Conservation (phyloP, 73 alveolate species). For the Tetrahymena thermophila region DNA sequence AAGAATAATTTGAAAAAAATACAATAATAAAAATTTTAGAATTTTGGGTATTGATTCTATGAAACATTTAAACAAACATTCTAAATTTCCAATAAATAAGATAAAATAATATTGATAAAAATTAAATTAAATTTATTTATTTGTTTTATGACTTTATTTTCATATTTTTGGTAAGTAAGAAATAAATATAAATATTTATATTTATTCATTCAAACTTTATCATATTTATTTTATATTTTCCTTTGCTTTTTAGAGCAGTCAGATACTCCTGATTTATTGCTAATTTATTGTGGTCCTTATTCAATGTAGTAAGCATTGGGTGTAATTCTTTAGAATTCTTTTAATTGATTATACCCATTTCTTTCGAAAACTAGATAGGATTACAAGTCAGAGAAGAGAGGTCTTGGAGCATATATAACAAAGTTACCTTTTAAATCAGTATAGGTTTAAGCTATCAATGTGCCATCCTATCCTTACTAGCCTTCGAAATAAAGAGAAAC, state of each 20-base stretch:
- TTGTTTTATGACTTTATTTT: too few species aligned
- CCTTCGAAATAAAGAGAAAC: not conserved
- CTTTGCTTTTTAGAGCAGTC: not conserved
- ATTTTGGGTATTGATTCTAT: too few species aligned
- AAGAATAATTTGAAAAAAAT: too few species aligned
- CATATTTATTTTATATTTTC: not conserved
- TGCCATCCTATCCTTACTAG: not conserved
- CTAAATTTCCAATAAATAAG: not conserved
- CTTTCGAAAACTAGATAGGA: not conserved
- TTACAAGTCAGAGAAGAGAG: not conserved
- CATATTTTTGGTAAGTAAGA: too few species aligned
- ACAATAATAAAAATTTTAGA: not conserved
- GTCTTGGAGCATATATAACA: not conserved
- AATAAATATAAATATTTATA: too few species aligned
- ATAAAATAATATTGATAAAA: too few species aligned
- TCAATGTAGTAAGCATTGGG: not conserved
- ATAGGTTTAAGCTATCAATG: not conserved
- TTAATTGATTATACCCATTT: not conserved
- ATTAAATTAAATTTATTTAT: too few species aligned
- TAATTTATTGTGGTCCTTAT: not conserved
- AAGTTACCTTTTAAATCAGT: not conserved
- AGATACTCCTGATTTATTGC: not conserved
- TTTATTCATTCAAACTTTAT: not conserved
- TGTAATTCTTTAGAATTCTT: not conserved
- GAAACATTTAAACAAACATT: not conserved